Base-by-base conservation (phyloP, 352 stramenopile species). In the Phytophthora citrophthora region DNA sequence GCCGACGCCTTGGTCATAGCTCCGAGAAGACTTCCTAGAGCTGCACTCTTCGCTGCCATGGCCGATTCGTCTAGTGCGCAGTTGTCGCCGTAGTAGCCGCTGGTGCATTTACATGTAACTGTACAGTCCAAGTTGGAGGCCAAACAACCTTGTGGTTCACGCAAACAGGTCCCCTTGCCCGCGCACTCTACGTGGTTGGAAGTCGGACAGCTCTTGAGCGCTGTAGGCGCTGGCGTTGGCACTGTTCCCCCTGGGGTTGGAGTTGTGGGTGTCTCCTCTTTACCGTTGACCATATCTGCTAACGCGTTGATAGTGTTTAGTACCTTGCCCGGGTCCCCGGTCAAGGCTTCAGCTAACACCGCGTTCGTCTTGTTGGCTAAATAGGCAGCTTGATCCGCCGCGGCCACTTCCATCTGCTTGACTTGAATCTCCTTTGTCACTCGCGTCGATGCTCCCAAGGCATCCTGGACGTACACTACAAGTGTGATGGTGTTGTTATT, bases 301-400 rank as follows among this genome's bases (percentile, higher is more conserved):
- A 90, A 77, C 4, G 81, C 81, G 12, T 74, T 89, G 49, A 90
- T 90, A 12, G 74, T 68, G 24, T 89, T 90, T 3, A 92, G 68
- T 5, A 90, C 69, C 23, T 73, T 85, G 1, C 77, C 74, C 4
- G 83, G 83, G 46, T 92, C 83, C 2, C 81, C 81, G 40, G 64
- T 85, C 18, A 79, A 23, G 1, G 77, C 81, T 8, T 77, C 72
- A 1, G 77, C 79, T 6, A 90, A 56, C 1, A 88, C 72, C 11
- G 61, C 76, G 9, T 72, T 63, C 0, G 79, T 86, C 52, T 88
- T 90, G 60, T 78, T 81, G 4, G 70, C 57, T 7, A 90, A 43
- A 54, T 88, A 90, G n/a, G 65, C 70, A 6, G 72, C 74, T 55
- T 87, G 74, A 13, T 90, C 65, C 6, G 68, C 68, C 8, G 63